Evolutionary conservation across 2,329 filamentous ascomycete genomes (phyloP).

Genomic region (Cercospora brassicicola): DNA sequence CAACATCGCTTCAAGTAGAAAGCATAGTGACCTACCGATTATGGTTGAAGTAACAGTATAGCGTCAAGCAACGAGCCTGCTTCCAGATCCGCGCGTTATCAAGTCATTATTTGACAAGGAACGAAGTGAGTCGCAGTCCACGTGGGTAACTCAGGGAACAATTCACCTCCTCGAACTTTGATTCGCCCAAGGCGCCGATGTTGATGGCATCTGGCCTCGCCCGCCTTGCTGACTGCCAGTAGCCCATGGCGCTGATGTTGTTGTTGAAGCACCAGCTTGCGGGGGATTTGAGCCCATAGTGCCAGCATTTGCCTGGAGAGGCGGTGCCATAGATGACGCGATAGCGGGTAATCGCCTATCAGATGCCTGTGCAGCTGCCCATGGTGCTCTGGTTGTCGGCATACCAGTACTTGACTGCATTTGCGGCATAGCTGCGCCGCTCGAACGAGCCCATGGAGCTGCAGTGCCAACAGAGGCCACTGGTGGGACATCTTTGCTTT

Average conservation of each 20-base stretch:
- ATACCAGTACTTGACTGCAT: conserved; percentile 33
- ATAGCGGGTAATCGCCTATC: not conserved
- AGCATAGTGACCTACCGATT: not conserved
- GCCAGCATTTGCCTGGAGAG: not conserved
- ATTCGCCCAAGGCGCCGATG: conserved; percentile 4
- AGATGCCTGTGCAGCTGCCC: conserved; percentile 18
- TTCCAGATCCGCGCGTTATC: not conserved
- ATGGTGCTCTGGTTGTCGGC: conserved; percentile 35
- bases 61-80: not conserved
- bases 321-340: not conserved
- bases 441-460: conserved; percentile 33
- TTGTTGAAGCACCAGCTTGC: not conserved
- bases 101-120: not conserved
- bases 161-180: not conserved
- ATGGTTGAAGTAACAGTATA: not conserved
- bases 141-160: not conserved
- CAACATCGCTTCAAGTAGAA: not conserved
- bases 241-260: conserved; percentile 3
- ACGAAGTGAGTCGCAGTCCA: not conserved
- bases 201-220: not conserved
- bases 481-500: conserved; percentile 29
- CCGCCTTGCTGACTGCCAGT: not conserved
- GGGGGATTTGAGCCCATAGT: not conserved
- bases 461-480: conserved; percentile 26
- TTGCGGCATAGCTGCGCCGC: conserved; percentile 24